These are phyloP conservation scores for Lasiosphaeria hispida DNA, from an alignment of 495 filamentous ascomycete species.

Conservation along the genomic window DNA sequence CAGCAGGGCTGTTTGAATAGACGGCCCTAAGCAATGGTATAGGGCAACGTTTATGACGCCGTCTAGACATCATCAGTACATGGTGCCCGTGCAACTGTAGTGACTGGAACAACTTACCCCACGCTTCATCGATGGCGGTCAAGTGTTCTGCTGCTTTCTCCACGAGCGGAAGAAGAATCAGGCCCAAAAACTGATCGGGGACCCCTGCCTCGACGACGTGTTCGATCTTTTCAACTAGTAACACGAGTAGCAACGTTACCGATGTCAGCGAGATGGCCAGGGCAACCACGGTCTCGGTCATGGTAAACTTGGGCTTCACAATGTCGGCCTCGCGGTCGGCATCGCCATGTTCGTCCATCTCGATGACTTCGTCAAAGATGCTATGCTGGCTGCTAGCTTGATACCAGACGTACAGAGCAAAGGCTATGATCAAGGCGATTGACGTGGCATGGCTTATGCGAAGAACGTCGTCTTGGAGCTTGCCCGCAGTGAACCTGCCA, in stretches of 20 bases:
- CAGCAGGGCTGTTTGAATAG: constrained; percentile 82
- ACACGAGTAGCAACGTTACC: constrained; percentile 76
- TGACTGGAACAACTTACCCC: constrained; percentile 51
- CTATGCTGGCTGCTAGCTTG: constrained; percentile 76
- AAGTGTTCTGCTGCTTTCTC: constrained; percentile 88
- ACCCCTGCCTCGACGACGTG: constrained; percentile 64
- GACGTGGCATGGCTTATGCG: constrained; percentile 70
- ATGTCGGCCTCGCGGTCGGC: constrained; percentile 64
- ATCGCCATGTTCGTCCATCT: constrained; percentile 67
- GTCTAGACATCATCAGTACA: not conserved
- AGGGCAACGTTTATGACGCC: constrained; percentile 79
- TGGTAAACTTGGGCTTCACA: constrained; percentile 68
- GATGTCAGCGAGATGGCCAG: constrained; percentile 62
- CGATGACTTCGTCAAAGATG: constrained; percentile 60
- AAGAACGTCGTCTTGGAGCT: constrained; percentile 51
- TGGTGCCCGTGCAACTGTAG: not conserved
- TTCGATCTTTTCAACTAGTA: constrained; percentile 75
- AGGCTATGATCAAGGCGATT: constrained; percentile 73
- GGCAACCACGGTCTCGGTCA: constrained; percentile 68
- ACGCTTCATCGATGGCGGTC: constrained; percentile 85
- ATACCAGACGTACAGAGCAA: constrained; percentile 70
- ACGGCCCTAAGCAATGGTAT: constrained; percentile 77
- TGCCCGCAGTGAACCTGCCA: constrained; percentile 24
- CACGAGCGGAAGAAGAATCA: constrained; percentile 75
- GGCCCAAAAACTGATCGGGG: constrained; percentile 72